Evolutionary conservation across 1,284 basidiomycete genomes (phyloP).

Genomic region (Rhizoctonia solani): DNA sequence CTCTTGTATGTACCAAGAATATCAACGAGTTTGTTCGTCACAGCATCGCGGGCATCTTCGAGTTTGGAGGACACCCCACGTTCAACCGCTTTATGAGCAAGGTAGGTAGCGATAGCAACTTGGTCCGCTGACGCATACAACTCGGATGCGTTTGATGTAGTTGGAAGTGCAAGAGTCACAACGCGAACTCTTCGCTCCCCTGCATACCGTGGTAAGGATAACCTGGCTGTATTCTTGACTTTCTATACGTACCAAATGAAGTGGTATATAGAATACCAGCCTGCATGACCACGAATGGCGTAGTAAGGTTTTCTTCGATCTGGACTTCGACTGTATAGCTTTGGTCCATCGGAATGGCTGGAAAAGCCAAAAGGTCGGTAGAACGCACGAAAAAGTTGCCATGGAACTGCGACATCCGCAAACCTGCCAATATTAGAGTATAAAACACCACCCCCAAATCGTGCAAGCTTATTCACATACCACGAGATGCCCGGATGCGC

Average conservation of each 20-base stretch:
- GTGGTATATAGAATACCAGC: conserved; percentile 96
- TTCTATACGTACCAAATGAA: conserved; percentile 70
- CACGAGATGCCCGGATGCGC: conserved; percentile 93
- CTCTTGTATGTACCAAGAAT: conserved; percentile 92
- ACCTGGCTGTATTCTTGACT: background rate
- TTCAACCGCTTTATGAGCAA: conserved; percentile 98
- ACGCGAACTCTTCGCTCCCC: conserved; percentile 96
- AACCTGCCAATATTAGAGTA: conserved; percentile 54
- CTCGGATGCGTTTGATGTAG: conserved; percentile 90
- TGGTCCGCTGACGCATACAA: conserved; percentile 96
- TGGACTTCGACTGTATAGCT: conserved; percentile 97
- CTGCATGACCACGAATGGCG: conserved; percentile 94
- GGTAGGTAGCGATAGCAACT: conserved; percentile 83
- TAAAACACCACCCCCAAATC: background rate
- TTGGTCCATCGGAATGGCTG: conserved; percentile 94
- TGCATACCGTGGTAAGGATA: conserved; percentile 42
- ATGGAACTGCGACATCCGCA: conserved; percentile 97
- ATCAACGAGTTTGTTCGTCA: conserved; percentile 89
- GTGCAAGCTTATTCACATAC: conserved; percentile 53
- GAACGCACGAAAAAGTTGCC: conserved; percentile 99
- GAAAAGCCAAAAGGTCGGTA: conserved; percentile 95
- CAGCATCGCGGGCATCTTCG: conserved; percentile 91
- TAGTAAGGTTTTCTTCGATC: conserved; percentile 93
- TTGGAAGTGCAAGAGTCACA: conserved; percentile 89
- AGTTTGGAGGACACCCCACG: conserved; percentile 86